Evolutionary conservation across 2,329 filamentous ascomycete genomes (phyloP), one percentile per base, ranked within the genome.

Genomic region (Botrytis hyacinthi): DNA sequence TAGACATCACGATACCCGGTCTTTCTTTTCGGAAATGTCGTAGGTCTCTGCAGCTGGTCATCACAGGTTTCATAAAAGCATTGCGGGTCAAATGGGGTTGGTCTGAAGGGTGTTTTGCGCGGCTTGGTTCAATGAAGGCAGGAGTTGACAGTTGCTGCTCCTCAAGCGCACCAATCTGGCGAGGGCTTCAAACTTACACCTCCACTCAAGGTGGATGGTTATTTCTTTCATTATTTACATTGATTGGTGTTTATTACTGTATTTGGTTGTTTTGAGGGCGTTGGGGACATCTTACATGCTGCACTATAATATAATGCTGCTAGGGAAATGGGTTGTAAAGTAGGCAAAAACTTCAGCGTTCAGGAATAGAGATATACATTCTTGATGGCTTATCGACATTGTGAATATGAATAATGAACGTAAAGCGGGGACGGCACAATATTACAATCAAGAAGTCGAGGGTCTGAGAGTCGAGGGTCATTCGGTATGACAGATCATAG

Each of bases 1-100:
- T 80, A 80, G 77, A 80, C 76, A 75, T 71, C 79, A 76, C 78
- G 80, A 80, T 81, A 80, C 79, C 79, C 79, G 75, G 77, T 78
- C 74, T 78, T 57, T 75, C 74, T 77, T 78, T 78, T 76, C 75
- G 74, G 75, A 76, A 75, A 77, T 74, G 74, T 75, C 72, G 75
- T 70, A 74, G 72, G 75, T 73, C 75, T 75, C 68, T 75, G 65
- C 74, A 66, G 70, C 76, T 78, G 77, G 77, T 74, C 73, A 76
- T 76, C 76, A 76, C 75, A 54, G 76, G 77, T 74, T 77, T 77
- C 75, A 76, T 75, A 77, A 77, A 78, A 79, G 78, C 76, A 79
- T 79, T 76, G 78, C 76, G 73, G 75, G 74, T 66, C 71, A 72
- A 70, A 74, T 73, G 72, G 62, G 74, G 71, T 70, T 74, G 73